These are phyloP conservation scores for Turnera subulata DNA, from an alignment of 345 rosid species.

Conservation along the genomic window DNA sequence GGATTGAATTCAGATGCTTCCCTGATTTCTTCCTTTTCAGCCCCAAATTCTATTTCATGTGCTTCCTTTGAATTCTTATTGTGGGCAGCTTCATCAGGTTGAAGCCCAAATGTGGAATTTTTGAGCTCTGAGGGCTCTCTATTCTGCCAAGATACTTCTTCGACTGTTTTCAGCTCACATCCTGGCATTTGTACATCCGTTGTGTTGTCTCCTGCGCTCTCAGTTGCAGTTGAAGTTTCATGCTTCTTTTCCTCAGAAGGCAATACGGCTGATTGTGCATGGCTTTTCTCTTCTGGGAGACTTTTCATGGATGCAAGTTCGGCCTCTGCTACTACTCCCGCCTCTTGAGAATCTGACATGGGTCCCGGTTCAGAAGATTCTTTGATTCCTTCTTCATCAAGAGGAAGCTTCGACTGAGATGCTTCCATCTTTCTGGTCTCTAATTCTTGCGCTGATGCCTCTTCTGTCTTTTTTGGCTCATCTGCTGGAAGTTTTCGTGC, in stretches of 20 bases:
- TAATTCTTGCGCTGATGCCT: conserved; percentile 20
- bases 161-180: neutral
- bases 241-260: conserved; percentile 10
- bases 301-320: conserved; percentile 12
- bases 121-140: conserved; percentile 22
- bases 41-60: neutral
- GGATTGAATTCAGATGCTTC: neutral
- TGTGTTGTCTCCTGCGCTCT: conserved; percentile 2
- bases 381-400: conserved; percentile 8
- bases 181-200: conserved; percentile 7
- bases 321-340: conserved; percentile 12
- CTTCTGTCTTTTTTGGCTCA: conserved; percentile 5
- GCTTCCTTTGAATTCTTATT: neutral
- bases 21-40: neutral
- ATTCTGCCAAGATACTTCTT: conserved; percentile 16
- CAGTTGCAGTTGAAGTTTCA: neutral
- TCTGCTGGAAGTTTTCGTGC: neutral
- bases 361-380: conserved; percentile 6
- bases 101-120: neutral
- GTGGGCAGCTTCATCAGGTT: neutral
- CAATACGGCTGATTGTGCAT: conserved; percentile 14
- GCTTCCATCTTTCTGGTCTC: conserved; percentile 19
- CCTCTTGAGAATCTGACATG: conserved; percentile 1
- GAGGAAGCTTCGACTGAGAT: conserved; percentile 3
- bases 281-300: conserved; percentile 27